phyloP scores from a whole-genome alignment of 2,329 filamentous ascomycete genomes.

The Aspergillus thermomutatus region DNA sequence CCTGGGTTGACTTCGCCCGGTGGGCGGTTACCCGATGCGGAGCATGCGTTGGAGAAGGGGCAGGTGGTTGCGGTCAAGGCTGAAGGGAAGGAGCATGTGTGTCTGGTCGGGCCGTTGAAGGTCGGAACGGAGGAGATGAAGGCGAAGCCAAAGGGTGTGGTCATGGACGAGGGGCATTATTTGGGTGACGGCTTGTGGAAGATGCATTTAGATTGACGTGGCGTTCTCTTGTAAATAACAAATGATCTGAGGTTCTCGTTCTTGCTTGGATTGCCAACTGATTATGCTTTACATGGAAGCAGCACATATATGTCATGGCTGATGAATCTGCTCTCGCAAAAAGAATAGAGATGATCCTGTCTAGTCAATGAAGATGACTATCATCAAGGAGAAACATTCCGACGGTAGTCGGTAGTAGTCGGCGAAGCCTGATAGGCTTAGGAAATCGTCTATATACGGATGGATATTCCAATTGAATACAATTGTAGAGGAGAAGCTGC shows the following conservation, averaged over 20 bases:
- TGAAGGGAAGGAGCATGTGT: constrained; percentile 90
- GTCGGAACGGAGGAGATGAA: constrained; percentile 88
- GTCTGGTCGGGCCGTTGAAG: constrained; percentile 79
- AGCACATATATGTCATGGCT: neutral
- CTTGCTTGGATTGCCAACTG: neutral
- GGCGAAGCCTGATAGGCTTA: neutral
- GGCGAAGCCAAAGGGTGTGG: constrained; percentile 88
- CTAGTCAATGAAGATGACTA: neutral
- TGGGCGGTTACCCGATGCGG: constrained; percentile 67
- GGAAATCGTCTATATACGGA: neutral
- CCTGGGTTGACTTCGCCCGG: constrained; percentile 84
- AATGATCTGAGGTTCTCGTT: neutral
- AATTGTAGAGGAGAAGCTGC: neutral
- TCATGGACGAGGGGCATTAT: constrained; percentile 91
- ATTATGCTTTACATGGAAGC: neutral
- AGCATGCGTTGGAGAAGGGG: constrained; percentile 68
- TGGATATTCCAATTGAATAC: neutral
- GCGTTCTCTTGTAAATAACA: neutral
- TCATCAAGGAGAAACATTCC: neutral
- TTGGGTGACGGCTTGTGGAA: constrained; percentile 92
- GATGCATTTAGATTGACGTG: constrained; percentile 54
- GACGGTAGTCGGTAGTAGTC: too few relatives aligned
- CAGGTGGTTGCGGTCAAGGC: constrained; percentile 84
- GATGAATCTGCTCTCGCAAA: neutral
- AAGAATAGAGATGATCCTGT: neutral